A percentile compares a stretch with the other conserved stretches of the same genome.
These are phyloP conservation scores for Ulmus americana DNA, from an alignment of 331 rosid genomes.

Conservation along the genomic window DNA sequence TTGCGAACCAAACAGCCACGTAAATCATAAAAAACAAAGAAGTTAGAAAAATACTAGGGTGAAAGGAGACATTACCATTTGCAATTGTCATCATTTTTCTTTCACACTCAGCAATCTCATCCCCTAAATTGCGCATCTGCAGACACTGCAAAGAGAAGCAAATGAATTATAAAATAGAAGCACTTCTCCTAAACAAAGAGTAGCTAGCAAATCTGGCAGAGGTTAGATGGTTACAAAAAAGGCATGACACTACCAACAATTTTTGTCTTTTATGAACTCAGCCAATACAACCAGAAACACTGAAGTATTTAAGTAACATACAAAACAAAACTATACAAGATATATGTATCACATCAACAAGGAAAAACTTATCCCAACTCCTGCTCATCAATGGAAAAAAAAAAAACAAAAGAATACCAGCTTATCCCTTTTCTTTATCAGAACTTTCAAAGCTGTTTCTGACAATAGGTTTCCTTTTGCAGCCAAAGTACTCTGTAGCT, in stretches of 20 bases:
- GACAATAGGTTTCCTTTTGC: slow-evolving; percentile 44
- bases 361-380: background rate
- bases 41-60: too few species aligned
- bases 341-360: background rate
- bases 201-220: slow-evolving; percentile 6
- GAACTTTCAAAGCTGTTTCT: slow-evolving; percentile 48
- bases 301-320: background rate
- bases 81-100: slow-evolving; percentile 44
- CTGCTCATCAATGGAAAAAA: background rate
- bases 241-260: background rate
- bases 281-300: background rate
- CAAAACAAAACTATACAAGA: background rate
- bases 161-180: slow-evolving; percentile 17
- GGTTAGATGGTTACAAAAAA: background rate
- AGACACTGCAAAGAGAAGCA: slow-evolving; percentile 49
- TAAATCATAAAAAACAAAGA: too few species aligned
- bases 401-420: slow-evolving; percentile 42
- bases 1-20: too few species aligned
- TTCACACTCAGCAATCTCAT: slow-evolving; percentile 59
- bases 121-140: slow-evolving; percentile 56
- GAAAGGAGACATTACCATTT: slow-evolving; percentile 40
- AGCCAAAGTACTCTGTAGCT: slow-evolving; percentile 32
- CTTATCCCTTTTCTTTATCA: slow-evolving; percentile 45
- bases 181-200: background rate
- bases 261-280: background rate